phyloP scores from a whole-genome alignment of 2,329 filamentous ascomycete genomes.

The Aspergillus hortae region DNA sequence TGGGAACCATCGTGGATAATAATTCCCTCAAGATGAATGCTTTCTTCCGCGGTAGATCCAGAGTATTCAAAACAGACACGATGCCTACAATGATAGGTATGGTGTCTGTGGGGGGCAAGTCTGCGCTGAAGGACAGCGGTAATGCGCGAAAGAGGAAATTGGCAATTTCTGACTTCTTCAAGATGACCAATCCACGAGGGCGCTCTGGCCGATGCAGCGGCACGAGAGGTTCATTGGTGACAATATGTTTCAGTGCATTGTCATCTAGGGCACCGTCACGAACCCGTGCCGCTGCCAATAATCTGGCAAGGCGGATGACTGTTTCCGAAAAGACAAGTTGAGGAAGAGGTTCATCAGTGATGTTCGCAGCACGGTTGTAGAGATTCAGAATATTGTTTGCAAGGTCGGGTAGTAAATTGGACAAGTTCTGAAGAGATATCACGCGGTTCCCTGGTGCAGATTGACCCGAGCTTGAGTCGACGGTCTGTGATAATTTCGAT shows the following conservation, averaged over 20 bases:
- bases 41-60: slow-evolving; percentile 85
- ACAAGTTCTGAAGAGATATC: slow-evolving; percentile 48
- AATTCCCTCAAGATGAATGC: slow-evolving; percentile 85
- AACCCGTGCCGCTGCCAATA: slow-evolving; percentile 50
- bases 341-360: slow-evolving; percentile 51
- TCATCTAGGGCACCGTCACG: slow-evolving; percentile 51
- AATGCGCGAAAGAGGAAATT: slow-evolving; percentile 66
- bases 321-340: slow-evolving; percentile 55
- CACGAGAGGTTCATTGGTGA: slow-evolving; percentile 47
- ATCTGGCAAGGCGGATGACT: slow-evolving; percentile 52
- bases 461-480: slow-evolving; percentile 38
- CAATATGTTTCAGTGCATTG: slow-evolving; percentile 56
- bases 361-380: slow-evolving; percentile 52
- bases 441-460: slow-evolving; percentile 46
- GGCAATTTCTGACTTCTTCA: slow-evolving; percentile 61
- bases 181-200: slow-evolving; percentile 40
- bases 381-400: slow-evolving; percentile 55
- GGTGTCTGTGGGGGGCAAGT: slow-evolving; percentile 70
- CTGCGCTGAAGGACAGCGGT: slow-evolving; percentile 57
- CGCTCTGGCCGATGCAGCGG: slow-evolving; percentile 30
- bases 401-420: slow-evolving; percentile 54
- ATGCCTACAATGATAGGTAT: slow-evolving; percentile 80
- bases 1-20: slow-evolving; percentile 75
- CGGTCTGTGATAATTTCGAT: slow-evolving; percentile 40
- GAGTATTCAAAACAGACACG: slow-evolving; percentile 72